Evolutionary conservation across 441 rosid species (phyloP).

Genomic region (Isatis lusitanica): DNA sequence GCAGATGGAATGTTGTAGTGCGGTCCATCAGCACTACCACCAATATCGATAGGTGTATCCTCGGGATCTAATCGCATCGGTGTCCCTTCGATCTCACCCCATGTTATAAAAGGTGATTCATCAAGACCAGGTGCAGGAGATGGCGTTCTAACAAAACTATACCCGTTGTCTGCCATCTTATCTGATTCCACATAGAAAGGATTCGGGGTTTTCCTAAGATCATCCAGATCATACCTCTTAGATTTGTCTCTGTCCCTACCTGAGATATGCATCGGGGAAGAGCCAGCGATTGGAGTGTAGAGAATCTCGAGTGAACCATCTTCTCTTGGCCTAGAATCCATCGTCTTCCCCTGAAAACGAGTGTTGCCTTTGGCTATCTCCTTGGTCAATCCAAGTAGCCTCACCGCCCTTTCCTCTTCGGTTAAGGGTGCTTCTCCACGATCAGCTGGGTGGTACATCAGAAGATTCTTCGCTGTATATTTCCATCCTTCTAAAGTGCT

Average conservation of each 20-base stretch:
- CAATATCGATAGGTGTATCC: slow-evolving; percentile 89
- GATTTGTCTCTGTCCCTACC: slow-evolving; percentile 70
- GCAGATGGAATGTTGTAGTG: slow-evolving; percentile 76
- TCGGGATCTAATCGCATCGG: slow-evolving; percentile 84
- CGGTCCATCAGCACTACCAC: slow-evolving; percentile 82
- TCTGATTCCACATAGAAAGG: slow-evolving; percentile 68
- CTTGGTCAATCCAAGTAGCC: slow-evolving; percentile 69
- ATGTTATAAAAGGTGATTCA: slow-evolving; percentile 88
- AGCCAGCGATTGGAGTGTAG: slow-evolving; percentile 74
- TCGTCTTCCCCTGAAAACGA: slow-evolving; percentile 79
- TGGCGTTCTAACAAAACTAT: slow-evolving; percentile 86
- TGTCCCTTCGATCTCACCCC: slow-evolving; percentile 99
- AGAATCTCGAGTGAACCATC: slow-evolving; percentile 81
- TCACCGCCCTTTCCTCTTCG: slow-evolving; percentile 65
- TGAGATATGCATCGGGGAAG: slow-evolving; percentile 63
- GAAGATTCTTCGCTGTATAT: slow-evolving; percentile 79
- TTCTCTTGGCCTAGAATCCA: slow-evolving; percentile 81
- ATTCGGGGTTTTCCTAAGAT: slow-evolving; percentile 84
- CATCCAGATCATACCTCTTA: slow-evolving; percentile 89
- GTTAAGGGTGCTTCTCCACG: slow-evolving; percentile 85
- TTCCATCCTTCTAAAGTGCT: slow-evolving; percentile 90
- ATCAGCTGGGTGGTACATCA: slow-evolving; percentile 94
- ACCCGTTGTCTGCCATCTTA: slow-evolving; percentile 86
- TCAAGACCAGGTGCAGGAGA: slow-evolving; percentile 94
- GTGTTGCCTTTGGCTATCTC: slow-evolving; percentile 69